These are phyloP conservation scores for Yamadazyma atlantica DNA, from an alignment of 1,139 yeast genomes.

Conservation along the genomic window DNA sequence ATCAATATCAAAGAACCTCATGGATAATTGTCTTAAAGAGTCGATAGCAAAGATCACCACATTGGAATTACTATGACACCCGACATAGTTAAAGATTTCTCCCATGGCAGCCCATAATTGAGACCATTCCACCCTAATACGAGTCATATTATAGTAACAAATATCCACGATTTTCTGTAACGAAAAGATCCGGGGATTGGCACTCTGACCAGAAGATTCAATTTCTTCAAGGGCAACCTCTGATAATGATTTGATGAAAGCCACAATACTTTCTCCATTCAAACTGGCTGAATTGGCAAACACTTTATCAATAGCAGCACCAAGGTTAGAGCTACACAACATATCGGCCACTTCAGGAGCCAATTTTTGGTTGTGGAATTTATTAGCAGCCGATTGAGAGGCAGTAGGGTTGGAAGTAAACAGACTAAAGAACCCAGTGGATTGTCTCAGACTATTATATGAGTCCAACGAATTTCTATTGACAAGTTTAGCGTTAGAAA, in stretches of 20 bases:
- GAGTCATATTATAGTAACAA: conserved; percentile 94
- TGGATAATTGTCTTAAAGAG: conserved; percentile 87
- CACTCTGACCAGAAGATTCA: conserved; percentile 78
- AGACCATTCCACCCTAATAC: conserved; percentile 96
- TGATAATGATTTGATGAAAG: conserved; percentile 83
- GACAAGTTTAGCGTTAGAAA: conserved; percentile 68
- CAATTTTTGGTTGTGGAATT: conserved; percentile 46
- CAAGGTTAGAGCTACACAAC: conserved; percentile 72
- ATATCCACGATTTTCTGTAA: conserved; percentile 95
- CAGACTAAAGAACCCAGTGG: conserved; percentile 50
- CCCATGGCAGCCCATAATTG: conserved; percentile 95
- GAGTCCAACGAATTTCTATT: conserved; percentile 61
- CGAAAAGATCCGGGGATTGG: conserved; percentile 87
- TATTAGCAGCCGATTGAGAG: conserved; percentile 43
- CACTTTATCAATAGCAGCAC: conserved; percentile 82
- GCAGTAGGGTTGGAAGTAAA: conserved; percentile 32
- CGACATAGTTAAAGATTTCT: conserved; percentile 80
- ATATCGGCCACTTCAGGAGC: conserved; percentile 42
- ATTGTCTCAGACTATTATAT: conserved; percentile 38
- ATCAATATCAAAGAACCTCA: conserved; percentile 89
- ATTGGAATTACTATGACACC: conserved; percentile 72
- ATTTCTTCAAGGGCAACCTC: conserved; percentile 90
- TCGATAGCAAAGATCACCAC: conserved; percentile 91
- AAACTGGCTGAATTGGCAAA: conserved; percentile 81
- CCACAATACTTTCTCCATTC: conserved; percentile 80